These are phyloP conservation scores for Paraphoma chrysanthemicola DNA, from an alignment of 2,329 filamentous ascomycete genomes.

Conservation along the genomic window DNA sequence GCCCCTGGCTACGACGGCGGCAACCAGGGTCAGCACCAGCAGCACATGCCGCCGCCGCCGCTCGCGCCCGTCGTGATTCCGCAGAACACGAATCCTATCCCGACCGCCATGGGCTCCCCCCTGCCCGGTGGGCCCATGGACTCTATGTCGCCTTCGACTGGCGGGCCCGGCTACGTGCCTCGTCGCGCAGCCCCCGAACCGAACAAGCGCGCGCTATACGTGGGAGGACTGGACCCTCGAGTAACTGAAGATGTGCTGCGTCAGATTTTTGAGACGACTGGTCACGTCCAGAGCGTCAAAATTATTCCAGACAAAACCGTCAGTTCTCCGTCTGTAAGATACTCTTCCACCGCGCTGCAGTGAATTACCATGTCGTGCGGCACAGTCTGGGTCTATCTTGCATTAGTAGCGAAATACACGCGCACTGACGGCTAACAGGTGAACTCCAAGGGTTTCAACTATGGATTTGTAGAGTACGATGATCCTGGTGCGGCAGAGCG, in stretches of 20 bases:
- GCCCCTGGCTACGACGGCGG: slow-evolving; percentile 82
- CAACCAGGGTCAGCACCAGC: slow-evolving; percentile 69
- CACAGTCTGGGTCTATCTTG: slow-evolving; percentile 14
- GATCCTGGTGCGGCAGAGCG: slow-evolving; percentile 95
- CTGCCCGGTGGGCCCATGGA: slow-evolving; percentile 78
- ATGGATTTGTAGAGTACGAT: slow-evolving; percentile 98
- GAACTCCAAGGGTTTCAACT: slow-evolving; percentile 85
- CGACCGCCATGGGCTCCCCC: slow-evolving; percentile 88
- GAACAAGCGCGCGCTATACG: slow-evolving; percentile 96
- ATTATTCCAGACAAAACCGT: slow-evolving; percentile 99
- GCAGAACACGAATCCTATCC: slow-evolving; percentile 94
- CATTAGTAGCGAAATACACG: slow-evolving; percentile 10
- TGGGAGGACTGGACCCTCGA: slow-evolving; percentile 91
- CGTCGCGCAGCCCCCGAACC: slow-evolving; percentile 95
- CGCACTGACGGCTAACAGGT: slow-evolving; percentile 26
- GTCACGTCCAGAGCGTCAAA: slow-evolving; percentile 98
- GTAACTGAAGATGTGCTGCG: slow-evolving; percentile 96
- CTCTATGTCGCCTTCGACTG: slow-evolving; percentile 85
- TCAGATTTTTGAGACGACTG: slow-evolving; percentile 98
- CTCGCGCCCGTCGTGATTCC: slow-evolving; percentile 86
- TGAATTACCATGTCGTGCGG: slow-evolving; percentile 3
- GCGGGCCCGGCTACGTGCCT: slow-evolving; percentile 71
- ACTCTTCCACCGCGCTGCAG: slow-evolving; percentile 14
- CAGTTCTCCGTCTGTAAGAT: slow-evolving; percentile 56
- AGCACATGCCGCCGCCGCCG: slow-evolving; percentile 88